Evolutionary conservation across 768 basidiomycete species (phyloP).

Genomic region (Sutorius australiensis): DNA sequence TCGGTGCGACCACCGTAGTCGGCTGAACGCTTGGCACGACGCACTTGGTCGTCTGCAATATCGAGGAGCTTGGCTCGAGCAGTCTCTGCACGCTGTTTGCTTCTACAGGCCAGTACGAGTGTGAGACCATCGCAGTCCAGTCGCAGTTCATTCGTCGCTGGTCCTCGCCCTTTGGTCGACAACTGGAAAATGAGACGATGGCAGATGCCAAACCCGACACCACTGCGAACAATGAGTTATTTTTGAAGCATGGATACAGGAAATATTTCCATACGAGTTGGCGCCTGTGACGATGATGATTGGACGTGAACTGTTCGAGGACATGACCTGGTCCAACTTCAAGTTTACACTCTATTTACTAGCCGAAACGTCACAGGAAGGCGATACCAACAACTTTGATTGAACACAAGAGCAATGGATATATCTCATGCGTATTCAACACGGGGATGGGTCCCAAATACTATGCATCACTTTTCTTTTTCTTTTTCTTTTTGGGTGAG

Average conservation of each 20-base stretch:
- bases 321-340: no score
- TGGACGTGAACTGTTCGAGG: conserved; percentile 30
- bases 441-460: background rate
- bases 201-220: conserved; percentile 81
- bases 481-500: conserved; percentile 45
- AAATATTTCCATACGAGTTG: conserved; percentile 46
- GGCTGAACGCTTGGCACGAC: conserved; percentile 29
- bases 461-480: conserved; percentile 35
- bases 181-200: conserved; percentile 71
- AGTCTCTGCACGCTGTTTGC: conserved; percentile 53
- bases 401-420: background rate
- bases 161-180: conserved; percentile 42
- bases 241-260: background rate
- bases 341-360: no score
- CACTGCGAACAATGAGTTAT: conserved; percentile 48
- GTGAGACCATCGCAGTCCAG: conserved; percentile 54
- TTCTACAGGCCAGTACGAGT: conserved; percentile 79
- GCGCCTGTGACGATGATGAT: conserved; percentile 69
- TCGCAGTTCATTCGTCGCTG: conserved; percentile 13
- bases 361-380: no score
- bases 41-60: conserved; percentile 54
- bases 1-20: conserved; percentile 52
- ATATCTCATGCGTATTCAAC: background rate
- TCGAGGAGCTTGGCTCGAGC: conserved; percentile 54
- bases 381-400: no score